Conservation (phyloP, 2,329 filamentous ascomycete genomes). For the Alternaria viburni region DNA sequence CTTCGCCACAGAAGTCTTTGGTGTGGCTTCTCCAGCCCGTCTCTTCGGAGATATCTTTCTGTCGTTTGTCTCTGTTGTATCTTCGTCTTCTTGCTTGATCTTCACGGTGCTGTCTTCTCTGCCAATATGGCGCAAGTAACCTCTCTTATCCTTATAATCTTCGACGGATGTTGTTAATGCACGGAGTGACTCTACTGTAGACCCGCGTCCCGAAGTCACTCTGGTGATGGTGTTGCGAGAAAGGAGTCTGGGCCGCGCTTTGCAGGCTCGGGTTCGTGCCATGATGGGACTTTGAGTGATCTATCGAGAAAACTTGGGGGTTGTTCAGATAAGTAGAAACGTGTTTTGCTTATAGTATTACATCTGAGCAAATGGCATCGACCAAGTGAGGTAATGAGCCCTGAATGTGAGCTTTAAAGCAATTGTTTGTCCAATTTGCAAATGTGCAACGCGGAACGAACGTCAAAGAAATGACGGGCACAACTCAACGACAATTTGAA, state of each 20-base stretch:
- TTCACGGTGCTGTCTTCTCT: neutral
- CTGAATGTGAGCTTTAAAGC: neutral
- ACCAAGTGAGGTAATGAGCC: neutral
- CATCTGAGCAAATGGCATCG: neutral
- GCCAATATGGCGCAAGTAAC: neutral
- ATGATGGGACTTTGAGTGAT: neutral
- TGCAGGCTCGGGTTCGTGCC: neutral
- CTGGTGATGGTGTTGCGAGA: neutral
- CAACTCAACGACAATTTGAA: neutral
- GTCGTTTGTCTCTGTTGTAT: too few relatives aligned
- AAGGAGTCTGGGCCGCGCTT: neutral
- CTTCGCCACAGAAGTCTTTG: neutral
- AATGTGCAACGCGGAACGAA: neutral
- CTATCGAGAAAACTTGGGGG: neutral
- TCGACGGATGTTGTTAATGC: neutral
- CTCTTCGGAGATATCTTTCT: neutral
- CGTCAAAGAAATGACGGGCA: neutral
- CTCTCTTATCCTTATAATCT: neutral
- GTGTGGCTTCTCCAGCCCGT: neutral
- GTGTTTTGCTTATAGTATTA: neutral
- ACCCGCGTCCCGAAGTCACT: neutral
- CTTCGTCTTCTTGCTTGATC: neutral
- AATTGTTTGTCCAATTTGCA: neutral
- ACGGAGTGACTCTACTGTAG: neutral
- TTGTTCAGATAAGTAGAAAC: neutral